Base-by-base conservation (phyloP, 2,329 filamentous ascomycete genomes). In the Fusarium burgessii region DNA sequence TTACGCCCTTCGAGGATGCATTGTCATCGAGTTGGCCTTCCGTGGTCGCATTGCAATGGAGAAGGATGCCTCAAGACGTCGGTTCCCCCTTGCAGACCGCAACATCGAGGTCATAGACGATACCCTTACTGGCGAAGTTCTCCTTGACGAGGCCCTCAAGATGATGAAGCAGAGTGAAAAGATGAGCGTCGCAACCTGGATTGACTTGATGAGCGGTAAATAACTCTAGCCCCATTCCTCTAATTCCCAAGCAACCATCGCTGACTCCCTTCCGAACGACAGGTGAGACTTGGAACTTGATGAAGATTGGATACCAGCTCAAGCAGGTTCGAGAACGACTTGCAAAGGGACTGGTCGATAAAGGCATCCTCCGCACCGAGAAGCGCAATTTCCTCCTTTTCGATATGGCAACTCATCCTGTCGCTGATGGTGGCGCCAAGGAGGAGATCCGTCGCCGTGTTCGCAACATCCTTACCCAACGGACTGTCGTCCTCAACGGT, bases 121-220 rank as follows among this genome's bases (percentile, higher is more conserved):
- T 80, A 95, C 94, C 65, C 87, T 98, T 79, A 99, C 96, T 9
- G 96, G 96, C 76, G 96, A 99, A 85, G 96, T 98, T 72, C 88
- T 99, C 77, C 89, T 99, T 78, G 96, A 99, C 83, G 96, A 99
- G 86, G 93, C 96, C 65, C 86, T 99, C 79, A 99, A 99, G 87
- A 97, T 99, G 95, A 99, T 99, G 95, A 99, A 99, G 88, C 91
- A 93, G 76, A 98, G 94, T 83, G 96, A 99, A 86, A 98, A 97
- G 88, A 98, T 99, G 96, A 98, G 96, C 83, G 96, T 99, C 74
- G 96, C 93, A 86, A 93, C 94, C 47, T 99, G 96, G 96, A 98
- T 99, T 81, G 96, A 99, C 82, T 86, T 99, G 75, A 95, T 99
- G 94, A 98, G 95, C 82, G 96, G 95, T 98, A 89, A 70, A 43